Evolutionary conservation across 768 basidiomycete species (phyloP).

Genomic region (Panaeolus cyanescens): DNA sequence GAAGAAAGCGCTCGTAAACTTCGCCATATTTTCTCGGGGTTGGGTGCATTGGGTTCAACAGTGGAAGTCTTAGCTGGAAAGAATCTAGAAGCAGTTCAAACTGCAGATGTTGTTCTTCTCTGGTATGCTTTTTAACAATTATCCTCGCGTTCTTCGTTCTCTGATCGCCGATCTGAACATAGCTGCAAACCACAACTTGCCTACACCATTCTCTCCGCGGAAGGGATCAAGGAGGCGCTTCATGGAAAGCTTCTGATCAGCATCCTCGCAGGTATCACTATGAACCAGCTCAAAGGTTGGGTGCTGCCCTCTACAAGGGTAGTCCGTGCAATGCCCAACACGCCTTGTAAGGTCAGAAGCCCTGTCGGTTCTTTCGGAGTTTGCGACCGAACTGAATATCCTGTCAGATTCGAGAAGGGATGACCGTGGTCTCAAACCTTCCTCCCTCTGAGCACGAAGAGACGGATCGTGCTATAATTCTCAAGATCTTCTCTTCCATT

Average conservation of each 20-base stretch:
- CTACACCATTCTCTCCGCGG: constrained; percentile 65
- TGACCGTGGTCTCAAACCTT: constrained; percentile 90
- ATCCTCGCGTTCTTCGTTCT: background rate
- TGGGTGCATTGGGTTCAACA: constrained; percentile 60
- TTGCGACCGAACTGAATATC: background rate
- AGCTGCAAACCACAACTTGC: constrained; percentile 97
- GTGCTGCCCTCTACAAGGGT: constrained; percentile 79
- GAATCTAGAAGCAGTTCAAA: constrained; percentile 72
- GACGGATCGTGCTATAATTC: constrained; percentile 69
- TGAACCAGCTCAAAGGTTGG: constrained; percentile 76
- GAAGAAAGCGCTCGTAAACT: constrained; percentile 75
- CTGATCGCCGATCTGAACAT: constrained; percentile 4
- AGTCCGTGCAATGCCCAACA: constrained; percentile 98
- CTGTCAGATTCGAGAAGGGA: constrained; percentile 92
- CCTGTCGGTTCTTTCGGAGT: background rate
- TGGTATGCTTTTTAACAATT: constrained; percentile 56
- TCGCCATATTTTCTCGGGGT: constrained; percentile 53
- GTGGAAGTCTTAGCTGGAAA: constrained; percentile 71
- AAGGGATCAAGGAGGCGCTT: constrained; percentile 82
- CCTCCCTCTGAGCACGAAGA: constrained; percentile 52
- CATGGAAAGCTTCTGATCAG: constrained; percentile 92
- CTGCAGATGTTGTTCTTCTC: constrained; percentile 84
- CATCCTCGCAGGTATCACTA: constrained; percentile 96
- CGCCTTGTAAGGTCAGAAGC: constrained; percentile 81
- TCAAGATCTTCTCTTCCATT: constrained; percentile 96